Conservation (phyloP, 176 grass and related monocot species). For the Bonia amplexicaulis region DNA sequence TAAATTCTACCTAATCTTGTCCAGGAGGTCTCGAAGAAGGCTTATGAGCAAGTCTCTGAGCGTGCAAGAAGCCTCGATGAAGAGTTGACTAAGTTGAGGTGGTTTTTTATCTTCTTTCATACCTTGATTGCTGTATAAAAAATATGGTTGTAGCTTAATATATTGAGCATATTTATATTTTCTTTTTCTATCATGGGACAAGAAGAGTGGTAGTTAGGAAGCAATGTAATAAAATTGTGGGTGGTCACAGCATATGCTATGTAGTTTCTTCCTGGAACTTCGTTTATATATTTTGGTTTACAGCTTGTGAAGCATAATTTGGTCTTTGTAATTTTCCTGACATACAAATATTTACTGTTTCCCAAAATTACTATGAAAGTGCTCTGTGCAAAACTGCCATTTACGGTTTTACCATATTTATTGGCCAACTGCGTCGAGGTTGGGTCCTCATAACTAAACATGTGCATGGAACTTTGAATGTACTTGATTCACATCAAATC, state of each 20-base stretch:
- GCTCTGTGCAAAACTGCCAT: not conserved
- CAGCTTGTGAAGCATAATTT: not conserved
- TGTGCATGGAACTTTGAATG: not conserved
- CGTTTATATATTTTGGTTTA: slow-evolving; percentile 7
- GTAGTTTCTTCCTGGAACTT: not conserved
- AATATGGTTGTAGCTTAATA: not conserved
- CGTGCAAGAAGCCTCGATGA: slow-evolving; percentile 76
- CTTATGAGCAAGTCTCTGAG: slow-evolving; percentile 70
- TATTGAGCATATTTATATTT: slow-evolving; percentile 1
- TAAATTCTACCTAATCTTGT: slow-evolving; percentile 2
- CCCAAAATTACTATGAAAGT: not conserved
- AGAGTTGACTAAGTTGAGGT: slow-evolving; percentile 75
- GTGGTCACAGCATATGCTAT: not conserved
- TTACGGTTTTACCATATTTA: not conserved
- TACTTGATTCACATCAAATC: not conserved
- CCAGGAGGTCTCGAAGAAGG: slow-evolving; percentile 69
- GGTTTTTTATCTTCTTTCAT: not conserved
- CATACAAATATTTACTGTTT: not conserved
- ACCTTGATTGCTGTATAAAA: not conserved
- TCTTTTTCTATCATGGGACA: slow-evolving; percentile 4
- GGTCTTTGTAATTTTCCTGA: not conserved
- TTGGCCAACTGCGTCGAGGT: not conserved
- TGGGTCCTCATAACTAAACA: not conserved
- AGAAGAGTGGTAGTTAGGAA: not conserved
- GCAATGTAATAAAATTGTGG: not conserved